Evolutionary conservation across 208 protist species (phyloP).

Genomic region (Kentomonas sorsogonicus): DNA sequence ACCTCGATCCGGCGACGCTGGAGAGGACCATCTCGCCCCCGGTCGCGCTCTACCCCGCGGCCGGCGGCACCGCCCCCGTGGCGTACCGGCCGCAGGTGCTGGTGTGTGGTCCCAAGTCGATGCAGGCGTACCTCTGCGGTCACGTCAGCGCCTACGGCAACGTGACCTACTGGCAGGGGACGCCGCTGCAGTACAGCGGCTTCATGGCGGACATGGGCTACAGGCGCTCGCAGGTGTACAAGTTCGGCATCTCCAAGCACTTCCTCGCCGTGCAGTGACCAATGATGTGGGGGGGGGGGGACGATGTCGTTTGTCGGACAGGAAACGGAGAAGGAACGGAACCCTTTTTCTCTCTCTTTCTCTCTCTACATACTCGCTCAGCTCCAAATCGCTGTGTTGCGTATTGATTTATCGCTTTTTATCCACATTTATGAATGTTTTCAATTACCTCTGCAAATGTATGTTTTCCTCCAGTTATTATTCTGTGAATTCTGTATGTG

Average conservation of each 20-base stretch:
- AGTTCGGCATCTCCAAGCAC: conserved; percentile 85
- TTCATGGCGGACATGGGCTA: conserved; percentile 88
- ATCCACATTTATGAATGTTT: no score
- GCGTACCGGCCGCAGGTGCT: conserved; percentile 46
- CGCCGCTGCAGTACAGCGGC: conserved; percentile 64
- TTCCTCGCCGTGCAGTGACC: conserved; percentile 60
- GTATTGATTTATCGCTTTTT: no score
- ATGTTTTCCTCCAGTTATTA: no score
- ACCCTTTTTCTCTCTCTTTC: not conserved
- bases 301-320: not conserved
- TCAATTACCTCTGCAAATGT: no score
- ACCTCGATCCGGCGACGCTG: conserved; percentile 62
- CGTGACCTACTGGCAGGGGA: conserved; percentile 73
- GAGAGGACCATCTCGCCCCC: conserved; percentile 40
- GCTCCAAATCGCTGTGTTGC: no score
- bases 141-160: conserved; percentile 53
- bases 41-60: conserved; percentile 11
- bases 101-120: conserved; percentile 74
- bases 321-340: not conserved
- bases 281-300: not conserved
- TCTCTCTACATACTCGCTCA: not conserved
- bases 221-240: conserved; percentile 71
- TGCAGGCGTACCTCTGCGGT: conserved; percentile 68
- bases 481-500: no score
- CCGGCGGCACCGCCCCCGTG: not conserved